Evolutionary conservation across 495 filamentous ascomycete species (phyloP), one percentile per base, ranked within the genome.

Genomic region (Amphirosellinia nigrospora): DNA sequence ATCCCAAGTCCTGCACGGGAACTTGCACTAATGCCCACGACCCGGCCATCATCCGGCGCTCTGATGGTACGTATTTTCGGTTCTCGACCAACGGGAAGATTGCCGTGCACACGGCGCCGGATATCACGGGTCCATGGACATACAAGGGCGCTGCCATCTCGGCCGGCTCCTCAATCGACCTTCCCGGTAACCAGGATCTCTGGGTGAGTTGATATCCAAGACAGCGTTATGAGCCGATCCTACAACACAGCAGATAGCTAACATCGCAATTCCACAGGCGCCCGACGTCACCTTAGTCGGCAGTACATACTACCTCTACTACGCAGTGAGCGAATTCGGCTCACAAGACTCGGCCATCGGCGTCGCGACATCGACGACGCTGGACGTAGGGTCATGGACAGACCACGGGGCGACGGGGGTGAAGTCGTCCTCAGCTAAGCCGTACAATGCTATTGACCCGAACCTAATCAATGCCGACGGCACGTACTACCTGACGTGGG

Each of bases 371-470:
- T 90, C 87, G 13, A 75, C 81, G 5, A 87, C 80, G 55, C 78
- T 94, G 78, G 86, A 91, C 28, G 73, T 79, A 0, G 89, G 87
- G 45, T 85, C 83, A 32, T 94, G 91, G 84, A 82, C 79, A 1
- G 87, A 90, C 69, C 81, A 81, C 7, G 89, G 88, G 41, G 64
- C 75, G 15, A 84, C 86, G 0, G 83, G 86, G 3, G 77, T 92
- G 53, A 61, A 75, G 3, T 88, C 86, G 10, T 77, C 79, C 38
- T 43, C 80, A 2, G 77, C 75, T 61, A 82, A 78, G 62, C 66
- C 82, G 2, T 92, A 90, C 82, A 93, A 93, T 74, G 86, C 90
- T 43, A 94, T 94, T 70, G 92, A 94, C 74, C 79, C 84, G 3
- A 91, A 91, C 78, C 82, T 91, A 43, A 79, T 91, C 73, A 68